Base-by-base conservation (phyloP, 2,329 filamentous ascomycete species). In the Bipolaris gigantea region DNA sequence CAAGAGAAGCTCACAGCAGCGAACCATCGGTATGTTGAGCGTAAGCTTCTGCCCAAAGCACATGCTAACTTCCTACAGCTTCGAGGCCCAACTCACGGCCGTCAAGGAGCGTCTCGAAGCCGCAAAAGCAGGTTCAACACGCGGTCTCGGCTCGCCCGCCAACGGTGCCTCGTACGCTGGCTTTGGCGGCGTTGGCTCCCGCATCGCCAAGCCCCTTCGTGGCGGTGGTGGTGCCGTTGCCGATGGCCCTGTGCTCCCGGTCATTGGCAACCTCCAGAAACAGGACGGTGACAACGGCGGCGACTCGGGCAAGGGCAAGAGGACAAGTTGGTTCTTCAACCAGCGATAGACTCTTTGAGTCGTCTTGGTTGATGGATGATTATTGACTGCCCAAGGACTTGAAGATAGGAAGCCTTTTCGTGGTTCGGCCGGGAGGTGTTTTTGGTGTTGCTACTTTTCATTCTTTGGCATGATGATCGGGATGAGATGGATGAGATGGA, bases 101-200 rank as follows among this genome's bases (percentile, higher is more conserved):
- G 94, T 99, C 77, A 99, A 97, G 81, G 94, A 99, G 75, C 90
- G 94, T 59, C 88, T 99, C 63, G 94, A 99, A 78, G 89, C 91
- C 48, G 94, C 92, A 74, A 99, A 97, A 78, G 85, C 88, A 44
- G 91, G 92, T 68, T 94, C 89, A 62, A 96, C 92, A 10, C 88
- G 92, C 62, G 92, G 90, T 49, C 85, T 97, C 50, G 71, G 72
- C n/a, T 85, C 85, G 62, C 84, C 86, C 43, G 81, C 84, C 7
- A 76, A 81, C 57, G 72, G 70, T 45, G 77, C 76, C 32, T 85
- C 83, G 45, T 85, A 85, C 67, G 93, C 95, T 41, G 52, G 52
- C 75, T 95, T 86, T 62, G 81, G 81, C 50, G 80, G 79, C 47
- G 77, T 73, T 21, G 78, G 78, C 9, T 77, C 82, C 10, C 75